A percentile compares a stretch with the other conserved stretches of the same genome.
phyloP scores from a whole-genome alignment of 2,329 filamentous ascomycete genomes.

The Hypoxylon sp. region DNA sequence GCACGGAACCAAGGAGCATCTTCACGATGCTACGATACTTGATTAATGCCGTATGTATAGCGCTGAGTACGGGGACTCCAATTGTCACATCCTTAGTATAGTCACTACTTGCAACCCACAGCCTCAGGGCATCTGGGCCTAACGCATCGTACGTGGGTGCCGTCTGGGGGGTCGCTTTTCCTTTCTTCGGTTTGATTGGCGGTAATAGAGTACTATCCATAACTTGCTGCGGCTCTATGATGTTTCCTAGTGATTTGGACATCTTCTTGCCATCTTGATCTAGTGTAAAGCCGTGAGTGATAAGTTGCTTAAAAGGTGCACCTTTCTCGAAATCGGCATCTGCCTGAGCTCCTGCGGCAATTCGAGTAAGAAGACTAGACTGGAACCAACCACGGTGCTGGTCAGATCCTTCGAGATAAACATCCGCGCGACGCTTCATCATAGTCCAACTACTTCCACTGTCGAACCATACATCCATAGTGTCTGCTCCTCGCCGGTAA shows the following conservation, averaged over 20 bases:
- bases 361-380: slow-evolving; percentile 89
- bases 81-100: slow-evolving; percentile 91
- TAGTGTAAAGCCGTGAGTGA: slow-evolving; percentile 95
- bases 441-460: slow-evolving; percentile 94
- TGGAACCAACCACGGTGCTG: slow-evolving; percentile 99
- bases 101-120: slow-evolving; percentile 94
- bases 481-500: slow-evolving; percentile 87
- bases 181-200: slow-evolving; percentile 74
- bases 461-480: slow-evolving; percentile 99
- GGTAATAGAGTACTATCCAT: slow-evolving; percentile 86
- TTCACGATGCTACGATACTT: slow-evolving; percentile 93
- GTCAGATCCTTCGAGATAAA: slow-evolving; percentile 95
- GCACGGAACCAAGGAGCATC: slow-evolving; percentile 86
- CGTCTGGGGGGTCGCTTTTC: slow-evolving; percentile 57
- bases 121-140: slow-evolving; percentile 86
- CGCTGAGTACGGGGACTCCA: slow-evolving; percentile 81
- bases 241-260: slow-evolving; percentile 97
- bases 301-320: slow-evolving; percentile 87
- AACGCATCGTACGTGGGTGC: slow-evolving; percentile 74
- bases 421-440: slow-evolving; percentile 74
- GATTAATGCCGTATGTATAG: slow-evolving; percentile 81
- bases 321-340: slow-evolving; percentile 55
- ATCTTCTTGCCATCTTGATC: slow-evolving; percentile 95
- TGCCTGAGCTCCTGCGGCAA: slow-evolving; percentile 72
- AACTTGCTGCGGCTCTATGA: slow-evolving; percentile 84